Evolutionary conservation across 371 early-diverging fungal genomes (phyloP), one percentile per base, ranked within the genome.

Genomic region (Chytridiales sp.): DNA sequence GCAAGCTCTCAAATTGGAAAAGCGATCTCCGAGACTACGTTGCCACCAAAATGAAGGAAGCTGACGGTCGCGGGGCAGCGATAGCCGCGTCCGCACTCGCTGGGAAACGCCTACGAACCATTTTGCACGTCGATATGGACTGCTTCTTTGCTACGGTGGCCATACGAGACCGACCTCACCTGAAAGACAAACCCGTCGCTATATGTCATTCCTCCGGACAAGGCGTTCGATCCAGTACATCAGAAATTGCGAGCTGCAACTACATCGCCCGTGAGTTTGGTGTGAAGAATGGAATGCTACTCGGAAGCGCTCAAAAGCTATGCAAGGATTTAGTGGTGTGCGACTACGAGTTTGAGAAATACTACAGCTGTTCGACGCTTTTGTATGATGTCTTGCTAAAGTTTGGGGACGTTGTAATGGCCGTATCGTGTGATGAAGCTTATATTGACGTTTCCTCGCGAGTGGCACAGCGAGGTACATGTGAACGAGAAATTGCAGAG

Each of bases 81-180:
- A 31, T 1, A 47, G 38, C 46, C 31, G 85, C 8, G 68, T 69
- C 0, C 67, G 73, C 32, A 55, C 81, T 40, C 78, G 73, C 49
- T 73, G 59, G 32, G 24, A 56, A 59, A 22, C 52, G 30, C 61
- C 43, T 42, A 11, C 59, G 44, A 8, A 61, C 64, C 42, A 70
- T 75, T 42, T 85, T 90, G 85, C 94, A 97, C 67, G 72, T 93
- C 21, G 97, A 95, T 64, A 87, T 97, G 70, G 97, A 97, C 73
- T 91, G 92, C 64, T 97, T 94, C 63, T 95, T 94, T 69, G 74
- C 72, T 0, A 87, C 92, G 0, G 91, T 88, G 0, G 87, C 91
- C 0, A 67, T 91, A 13, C 74, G 84, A 34, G 80, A 77, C 17
- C 76, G 84, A 3, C 92, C 89, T 1, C 74, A 89, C 35, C 67